Base-by-base conservation (phyloP, 1,139 yeast species). In the Saccharomycopsis hybrid region DNA sequence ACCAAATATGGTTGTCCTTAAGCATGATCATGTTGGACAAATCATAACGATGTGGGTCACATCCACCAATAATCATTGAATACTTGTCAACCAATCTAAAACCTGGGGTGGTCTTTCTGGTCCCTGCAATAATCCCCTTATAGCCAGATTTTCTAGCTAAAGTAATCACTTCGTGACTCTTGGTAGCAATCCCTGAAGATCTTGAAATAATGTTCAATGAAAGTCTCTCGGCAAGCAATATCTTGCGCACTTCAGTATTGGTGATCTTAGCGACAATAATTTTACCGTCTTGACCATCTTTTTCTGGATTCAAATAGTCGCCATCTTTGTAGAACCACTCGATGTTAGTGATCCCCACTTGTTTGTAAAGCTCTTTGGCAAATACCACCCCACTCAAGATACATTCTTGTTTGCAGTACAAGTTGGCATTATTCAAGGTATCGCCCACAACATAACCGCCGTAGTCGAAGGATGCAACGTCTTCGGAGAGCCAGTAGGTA, bases 81-180 rank as follows among this genome's bases (percentile, higher is more conserved):
- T 90, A 90, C 65, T 90, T 90, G 62, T 92, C 97, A 52, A 90
- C 69, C 42, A 81, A 72, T 60, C 97, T 77, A 57, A 90, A 76
- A 0, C 97, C 97, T 0, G 97, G 97, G 0, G 97, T 90, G n/a
- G 97, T 90, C 66, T 90, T 90, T 62, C 97, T 78, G 1, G 97
- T 90, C n/a, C 97, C 97, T 0, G 97, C 97, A 63, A 90, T 87
- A 36, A 83, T 73, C 0, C 97, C 97, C 2, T 70, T 70, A 64
- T 82, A 90, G 0, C 95, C 95, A n/a, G 77, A 69, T 42, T 76
- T 68, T 54, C 80, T 76, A 0, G 96, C 96, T 52, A 80, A 66
- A 24, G 69, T 62, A 50, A 82, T 70, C 9, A 90, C 76, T 32
- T 70, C 67, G 49, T 71, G 68, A 1, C 95, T 81, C 57, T 80